phyloP scores from a whole-genome alignment of 768 basidiomycete species.

The Coprinopsis cinerea region DNA sequence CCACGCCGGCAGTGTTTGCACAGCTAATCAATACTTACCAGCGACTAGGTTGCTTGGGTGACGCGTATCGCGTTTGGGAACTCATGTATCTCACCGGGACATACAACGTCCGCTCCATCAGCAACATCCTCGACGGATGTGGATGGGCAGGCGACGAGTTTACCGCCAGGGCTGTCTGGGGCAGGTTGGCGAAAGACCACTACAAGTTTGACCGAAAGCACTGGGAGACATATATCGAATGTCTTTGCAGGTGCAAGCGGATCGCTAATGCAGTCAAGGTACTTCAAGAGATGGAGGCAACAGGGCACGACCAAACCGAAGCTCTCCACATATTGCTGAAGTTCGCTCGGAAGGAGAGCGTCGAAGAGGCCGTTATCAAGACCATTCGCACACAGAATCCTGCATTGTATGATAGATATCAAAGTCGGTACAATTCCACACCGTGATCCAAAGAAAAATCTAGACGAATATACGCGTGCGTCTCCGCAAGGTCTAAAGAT shows the following conservation, averaged over 20 bases:
- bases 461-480: not conserved
- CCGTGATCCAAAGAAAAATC: not conserved
- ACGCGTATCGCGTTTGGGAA: conserved; percentile 80
- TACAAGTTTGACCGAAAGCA: conserved; percentile 58
- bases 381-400: conserved; percentile 39
- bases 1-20: conserved; percentile 69
- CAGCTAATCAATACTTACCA: conserved; percentile 88
- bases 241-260: conserved; percentile 66
- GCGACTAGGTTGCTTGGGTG: conserved; percentile 62
- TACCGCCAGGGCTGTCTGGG: conserved; percentile 50
- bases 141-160: conserved; percentile 50
- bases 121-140: conserved; percentile 83
- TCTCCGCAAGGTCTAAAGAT: conserved; percentile 3
- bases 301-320: conserved; percentile 39
- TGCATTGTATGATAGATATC: conserved; percentile 23
- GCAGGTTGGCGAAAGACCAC: conserved; percentile 40
- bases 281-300: conserved; percentile 55
- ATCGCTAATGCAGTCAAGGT: conserved; percentile 63
- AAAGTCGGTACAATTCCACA: conserved; percentile 1
- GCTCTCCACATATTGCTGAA: conserved; percentile 49
- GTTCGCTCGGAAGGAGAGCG: conserved; percentile 40
- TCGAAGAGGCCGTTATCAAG: conserved; percentile 38
- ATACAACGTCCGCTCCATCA: conserved; percentile 61
- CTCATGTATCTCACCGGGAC: conserved; percentile 52
- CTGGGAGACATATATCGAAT: conserved; percentile 83